These are phyloP conservation scores for Wallacemonas sp. DNA, from an alignment of 208 protist species.

Conservation along the genomic window DNA sequence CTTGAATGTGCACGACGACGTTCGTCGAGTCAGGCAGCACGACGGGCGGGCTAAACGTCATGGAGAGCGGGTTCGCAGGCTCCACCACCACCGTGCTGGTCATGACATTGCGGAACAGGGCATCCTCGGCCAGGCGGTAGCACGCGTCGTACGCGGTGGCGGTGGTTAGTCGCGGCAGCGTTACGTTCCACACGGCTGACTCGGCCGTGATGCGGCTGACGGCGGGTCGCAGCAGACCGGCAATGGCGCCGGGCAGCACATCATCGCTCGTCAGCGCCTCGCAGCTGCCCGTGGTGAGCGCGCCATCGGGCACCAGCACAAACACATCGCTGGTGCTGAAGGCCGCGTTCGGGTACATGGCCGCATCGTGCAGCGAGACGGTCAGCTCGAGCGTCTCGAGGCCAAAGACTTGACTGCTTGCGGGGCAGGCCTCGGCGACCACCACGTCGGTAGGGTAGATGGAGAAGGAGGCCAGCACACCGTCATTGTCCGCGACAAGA, in stretches of 20 bases:
- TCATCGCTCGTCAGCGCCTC: slow-evolving; percentile 5
- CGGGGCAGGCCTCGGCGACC: slow-evolving; percentile 27
- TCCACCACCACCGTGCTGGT: slow-evolving; percentile 20
- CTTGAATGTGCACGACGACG: slow-evolving; percentile 56
- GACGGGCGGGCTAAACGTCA: slow-evolving; percentile 51
- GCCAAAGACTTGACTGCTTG: slow-evolving; percentile 35
- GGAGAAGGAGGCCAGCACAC: slow-evolving; percentile 50
- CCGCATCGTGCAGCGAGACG: slow-evolving; percentile 35
- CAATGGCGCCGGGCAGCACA: background rate
- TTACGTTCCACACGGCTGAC: slow-evolving; percentile 46
- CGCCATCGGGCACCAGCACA: slow-evolving; percentile 38
- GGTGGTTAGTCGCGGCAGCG: slow-evolving; percentile 37
- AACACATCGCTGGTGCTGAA: slow-evolving; percentile 65
- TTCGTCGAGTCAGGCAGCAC: slow-evolving; percentile 46
- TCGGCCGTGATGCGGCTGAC: slow-evolving; percentile 1
- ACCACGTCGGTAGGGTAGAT: slow-evolving; percentile 74
- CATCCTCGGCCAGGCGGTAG: slow-evolving; percentile 64
- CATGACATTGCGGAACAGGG: slow-evolving; percentile 44
- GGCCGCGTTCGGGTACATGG: slow-evolving; percentile 48
- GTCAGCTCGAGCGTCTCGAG: slow-evolving; percentile 71
- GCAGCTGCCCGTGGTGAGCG: slow-evolving; percentile 20
- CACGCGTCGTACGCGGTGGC: slow-evolving; percentile 55
- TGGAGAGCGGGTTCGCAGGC: slow-evolving; percentile 49
- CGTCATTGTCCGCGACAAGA: slow-evolving; percentile 45
- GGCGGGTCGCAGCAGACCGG: slow-evolving; percentile 2